These are phyloP conservation scores for Diplogelasinospora grovesii DNA, from an alignment of 495 filamentous ascomycete species.

Conservation along the genomic window DNA sequence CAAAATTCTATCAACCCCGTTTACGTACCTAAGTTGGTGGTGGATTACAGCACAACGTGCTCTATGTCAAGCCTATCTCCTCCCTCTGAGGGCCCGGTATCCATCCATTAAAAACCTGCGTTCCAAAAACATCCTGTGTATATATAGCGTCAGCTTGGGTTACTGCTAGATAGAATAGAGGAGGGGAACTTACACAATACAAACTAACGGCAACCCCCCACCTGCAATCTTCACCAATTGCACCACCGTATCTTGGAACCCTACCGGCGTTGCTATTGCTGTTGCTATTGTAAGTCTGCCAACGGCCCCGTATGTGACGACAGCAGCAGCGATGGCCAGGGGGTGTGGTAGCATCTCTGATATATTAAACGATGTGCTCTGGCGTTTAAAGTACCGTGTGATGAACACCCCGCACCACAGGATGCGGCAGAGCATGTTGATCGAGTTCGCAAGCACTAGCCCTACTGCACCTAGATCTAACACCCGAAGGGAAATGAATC, in stretches of 20 bases:
- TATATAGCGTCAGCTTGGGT: too few relatives aligned
- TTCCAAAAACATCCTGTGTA: conserved; percentile 54
- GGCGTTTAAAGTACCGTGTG: conserved; percentile 47
- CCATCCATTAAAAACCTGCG: conserved; percentile 48
- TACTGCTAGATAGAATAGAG: too few relatives aligned
- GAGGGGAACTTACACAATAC: conserved; percentile 50
- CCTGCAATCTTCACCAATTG: conserved; percentile 46
- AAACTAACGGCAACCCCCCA: conserved; percentile 47
- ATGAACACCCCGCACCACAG: conserved; percentile 75
- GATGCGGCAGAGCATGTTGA: conserved; percentile 81
- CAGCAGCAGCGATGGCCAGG: conserved; percentile 15
- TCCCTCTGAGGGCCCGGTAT: conserved; percentile 35
- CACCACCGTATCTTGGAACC: conserved; percentile 25
- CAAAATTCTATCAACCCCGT: too few relatives aligned
- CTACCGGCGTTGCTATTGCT: not conserved
- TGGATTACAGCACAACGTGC: too few relatives aligned
- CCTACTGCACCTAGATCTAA: conserved; percentile 65
- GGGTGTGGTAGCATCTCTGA: conserved; percentile 22
- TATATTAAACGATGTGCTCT: conserved; percentile 26
- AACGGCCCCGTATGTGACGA: conserved; percentile 16
- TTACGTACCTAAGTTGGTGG: too few relatives aligned
- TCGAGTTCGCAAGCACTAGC: conserved; percentile 73
- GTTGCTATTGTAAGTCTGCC: conserved; percentile 20
- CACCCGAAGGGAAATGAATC: conserved; percentile 62
- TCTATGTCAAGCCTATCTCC: too few relatives aligned